These are phyloP conservation scores for Lomentospora prolificans DNA, from an alignment of 2,329 filamentous ascomycete species.

Conservation along the genomic window DNA sequence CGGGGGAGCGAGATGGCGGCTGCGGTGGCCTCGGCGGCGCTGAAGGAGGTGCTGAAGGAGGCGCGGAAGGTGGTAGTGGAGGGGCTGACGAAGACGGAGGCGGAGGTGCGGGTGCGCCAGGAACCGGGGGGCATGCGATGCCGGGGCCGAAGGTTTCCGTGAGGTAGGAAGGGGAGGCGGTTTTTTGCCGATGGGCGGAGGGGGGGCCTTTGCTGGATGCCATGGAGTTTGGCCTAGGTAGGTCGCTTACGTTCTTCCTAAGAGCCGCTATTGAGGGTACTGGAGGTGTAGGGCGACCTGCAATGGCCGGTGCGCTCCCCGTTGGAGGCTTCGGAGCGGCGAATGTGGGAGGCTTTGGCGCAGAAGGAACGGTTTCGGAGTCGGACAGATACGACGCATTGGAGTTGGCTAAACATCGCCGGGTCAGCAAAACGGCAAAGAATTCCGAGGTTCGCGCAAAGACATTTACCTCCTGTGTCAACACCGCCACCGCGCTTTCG, in stretches of 20 bases:
- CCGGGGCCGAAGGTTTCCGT: slow-evolving; percentile 43
- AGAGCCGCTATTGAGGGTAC: slow-evolving; percentile 47
- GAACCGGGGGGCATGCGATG: slow-evolving; percentile 24
- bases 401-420: slow-evolving; percentile 20
- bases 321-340: slow-evolving; percentile 52
- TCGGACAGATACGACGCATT: slow-evolving; percentile 73
- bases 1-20: slow-evolving; percentile 34
- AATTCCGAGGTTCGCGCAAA: too few relatives aligned
- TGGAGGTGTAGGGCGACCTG: slow-evolving; percentile 28
- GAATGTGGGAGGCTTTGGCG: slow-evolving; percentile 41
- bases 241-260: slow-evolving; percentile 43
- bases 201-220: slow-evolving; percentile 59
- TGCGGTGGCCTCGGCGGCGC: slow-evolving; percentile 32
- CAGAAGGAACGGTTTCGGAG: slow-evolving; percentile 53
- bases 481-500: slow-evolving; percentile 76
- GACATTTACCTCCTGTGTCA: slow-evolving; percentile 45
- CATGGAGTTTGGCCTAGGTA: slow-evolving; percentile 47
- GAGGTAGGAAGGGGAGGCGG: slow-evolving; percentile 52
- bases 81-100: slow-evolving; percentile 23
- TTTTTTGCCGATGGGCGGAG: slow-evolving; percentile 67
- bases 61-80: slow-evolving; percentile 24
- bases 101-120: slow-evolving; percentile 23
- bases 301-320: slow-evolving; percentile 30
- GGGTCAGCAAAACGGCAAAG: too few relatives aligned
- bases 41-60: slow-evolving; percentile 28